Conservation (phyloP, 306 rosid species). For the Castanospermum australe region DNA sequence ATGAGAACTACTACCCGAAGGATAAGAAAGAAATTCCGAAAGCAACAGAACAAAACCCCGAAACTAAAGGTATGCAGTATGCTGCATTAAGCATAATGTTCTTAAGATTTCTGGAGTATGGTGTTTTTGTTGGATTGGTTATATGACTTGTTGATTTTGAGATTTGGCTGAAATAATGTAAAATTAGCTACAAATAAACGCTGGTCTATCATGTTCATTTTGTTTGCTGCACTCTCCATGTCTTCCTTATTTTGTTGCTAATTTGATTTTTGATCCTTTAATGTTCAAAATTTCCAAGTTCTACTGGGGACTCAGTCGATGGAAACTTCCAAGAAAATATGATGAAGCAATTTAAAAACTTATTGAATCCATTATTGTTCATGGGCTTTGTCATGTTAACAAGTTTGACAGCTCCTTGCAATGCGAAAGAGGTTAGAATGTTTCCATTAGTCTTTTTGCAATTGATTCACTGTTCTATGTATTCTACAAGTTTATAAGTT, state of each 20-base stretch:
- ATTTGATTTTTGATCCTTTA: neutral
- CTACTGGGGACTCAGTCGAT: slow-evolving; percentile 37
- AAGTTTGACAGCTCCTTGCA: slow-evolving; percentile 28
- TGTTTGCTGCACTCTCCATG: neutral
- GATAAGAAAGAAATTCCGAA: slow-evolving; percentile 32
- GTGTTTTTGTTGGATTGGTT: neutral
- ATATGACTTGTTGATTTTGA: neutral
- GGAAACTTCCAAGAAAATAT: no score
- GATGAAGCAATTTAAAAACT: no score
- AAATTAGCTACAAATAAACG: neutral
- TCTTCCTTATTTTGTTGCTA: neutral
- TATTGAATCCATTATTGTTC: no score
- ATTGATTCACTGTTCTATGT: neutral
- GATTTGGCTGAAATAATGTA: neutral
- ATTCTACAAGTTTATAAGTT: neutral
- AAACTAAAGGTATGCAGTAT: slow-evolving; percentile 31
- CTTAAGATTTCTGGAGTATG: neutral
- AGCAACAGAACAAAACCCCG: slow-evolving; percentile 27
- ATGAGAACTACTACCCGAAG: slow-evolving; percentile 41
- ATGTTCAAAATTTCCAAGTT: neutral
- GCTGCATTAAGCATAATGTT: neutral
- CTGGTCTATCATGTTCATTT: neutral
- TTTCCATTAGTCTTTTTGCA: neutral
- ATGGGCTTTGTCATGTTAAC: no score
- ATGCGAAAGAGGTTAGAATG: slow-evolving; percentile 45